Evolutionary conservation across 73 alveolate genomes (phyloP), one percentile per base, ranked within the genome.

Genomic region (Paramecium sonneborni): DNA sequence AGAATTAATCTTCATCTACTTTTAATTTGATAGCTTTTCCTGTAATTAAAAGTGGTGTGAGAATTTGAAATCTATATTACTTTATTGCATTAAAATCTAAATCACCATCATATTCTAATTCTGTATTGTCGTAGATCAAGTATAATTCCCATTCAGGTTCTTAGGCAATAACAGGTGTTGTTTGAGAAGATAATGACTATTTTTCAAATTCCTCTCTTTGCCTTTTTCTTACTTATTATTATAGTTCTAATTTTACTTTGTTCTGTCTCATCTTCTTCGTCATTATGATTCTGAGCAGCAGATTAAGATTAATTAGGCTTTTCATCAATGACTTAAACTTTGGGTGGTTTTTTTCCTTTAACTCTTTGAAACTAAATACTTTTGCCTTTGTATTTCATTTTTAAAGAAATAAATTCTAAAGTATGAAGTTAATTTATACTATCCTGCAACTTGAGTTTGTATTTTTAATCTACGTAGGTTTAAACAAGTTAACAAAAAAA

Each of bases 271-370:
- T 62, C 85, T 86, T 86, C 93, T 14, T 86, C 62, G 15, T 56
- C 74, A 18, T 62, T 24, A 28, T n/a, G n/a, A n/a, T 86, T 86
- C 79, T 86, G 70, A 1, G 30, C 68, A 55, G 67, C 3, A 4
- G 43, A 2, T 35, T 35, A 35, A 3, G 67, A 37, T 92, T 92
- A 38, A 12, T 39, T 91, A 10, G 95, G 93, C 15, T 92, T 92
- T 56, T 87, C 87, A 43, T 88, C 84, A 37, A 70, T 92, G 34
- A 88, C 92, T 46, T 93, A 24, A 7, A 93, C 92, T 86, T 93
- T 93, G 6, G 96, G 96, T 12, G 93, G 92, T 92, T 93, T 93
- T 35, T 93, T 93, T 44, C 95, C 96, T 92, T 93, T 87, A 14
- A 93, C 92, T 43, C 96, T 87, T 69, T 93, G 48, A 62, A 70